Evolutionary conservation across 768 basidiomycete species (phyloP).

Genomic region (Leucosporidium yakuticum): DNA sequence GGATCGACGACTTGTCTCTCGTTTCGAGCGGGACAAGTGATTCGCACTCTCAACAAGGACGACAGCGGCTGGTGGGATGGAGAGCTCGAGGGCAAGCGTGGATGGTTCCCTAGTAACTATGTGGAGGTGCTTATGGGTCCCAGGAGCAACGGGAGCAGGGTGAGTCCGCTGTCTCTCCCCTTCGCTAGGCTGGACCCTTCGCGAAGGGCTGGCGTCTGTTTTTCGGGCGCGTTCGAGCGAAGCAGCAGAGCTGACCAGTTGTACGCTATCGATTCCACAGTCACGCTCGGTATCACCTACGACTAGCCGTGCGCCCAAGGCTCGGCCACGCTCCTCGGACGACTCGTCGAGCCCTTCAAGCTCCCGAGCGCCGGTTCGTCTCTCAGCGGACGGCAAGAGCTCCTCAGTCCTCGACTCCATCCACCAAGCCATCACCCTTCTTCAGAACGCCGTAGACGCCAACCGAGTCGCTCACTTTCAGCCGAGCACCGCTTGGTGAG

Average conservation of each 20-base stretch:
- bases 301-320: too few species aligned
- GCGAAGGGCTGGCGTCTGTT: constrained; percentile 7
- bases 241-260: background rate
- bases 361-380: too few species aligned
- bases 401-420: constrained; percentile 65
- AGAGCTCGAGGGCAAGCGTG: constrained; percentile 65
- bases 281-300: too few species aligned
- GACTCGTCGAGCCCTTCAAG: too few species aligned
- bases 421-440: constrained; percentile 72
- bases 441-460: constrained; percentile 76
- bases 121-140: constrained; percentile 39
- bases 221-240: background rate
- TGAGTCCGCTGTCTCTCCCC: constrained; percentile 28
- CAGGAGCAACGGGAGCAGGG: constrained; percentile 10
- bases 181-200: constrained; percentile 2
- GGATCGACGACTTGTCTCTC: constrained; percentile 58
- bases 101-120: constrained; percentile 99
- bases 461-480: constrained; percentile 78
- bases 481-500: constrained; percentile 76
- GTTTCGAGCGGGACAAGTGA: constrained; percentile 84
- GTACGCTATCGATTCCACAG: too few species aligned
- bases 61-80: constrained; percentile 98
- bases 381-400: background rate
- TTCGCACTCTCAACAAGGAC: constrained; percentile 83
- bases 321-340: too few species aligned